Percentiles rank a stretch among this genome's conserved stretches.
phyloP scores from a whole-genome alignment of 306 rosid genomes.

The Hylodesmum podocarpum region DNA sequence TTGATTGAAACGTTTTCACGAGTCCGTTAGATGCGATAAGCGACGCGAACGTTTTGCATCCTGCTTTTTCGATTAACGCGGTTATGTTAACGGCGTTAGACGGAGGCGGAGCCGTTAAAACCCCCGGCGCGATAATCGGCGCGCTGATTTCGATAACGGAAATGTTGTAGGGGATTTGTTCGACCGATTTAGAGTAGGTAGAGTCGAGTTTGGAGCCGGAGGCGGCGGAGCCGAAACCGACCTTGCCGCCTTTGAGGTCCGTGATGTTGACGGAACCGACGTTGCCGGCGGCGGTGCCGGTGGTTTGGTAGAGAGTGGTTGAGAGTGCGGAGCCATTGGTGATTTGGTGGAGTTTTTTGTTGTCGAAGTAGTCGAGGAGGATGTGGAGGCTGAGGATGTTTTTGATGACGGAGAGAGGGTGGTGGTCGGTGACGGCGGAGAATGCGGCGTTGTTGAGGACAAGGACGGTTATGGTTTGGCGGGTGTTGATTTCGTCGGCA shows the following conservation, averaged over 20 bases:
- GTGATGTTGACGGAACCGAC: conserved; percentile 90
- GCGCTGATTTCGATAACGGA: conserved; percentile 76
- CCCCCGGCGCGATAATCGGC: conserved; percentile 74
- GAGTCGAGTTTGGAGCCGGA: conserved; percentile 92
- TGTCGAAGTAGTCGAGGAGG: conserved; percentile 84
- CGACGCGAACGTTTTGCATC: conserved; percentile 68
- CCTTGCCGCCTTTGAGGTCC: conserved; percentile 80
- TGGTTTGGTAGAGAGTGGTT: conserved; percentile 90
- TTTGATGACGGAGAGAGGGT: conserved; percentile 80
- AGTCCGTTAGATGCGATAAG: conserved; percentile 59
- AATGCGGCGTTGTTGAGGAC: conserved; percentile 63
- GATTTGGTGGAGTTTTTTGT: conserved; percentile 73
- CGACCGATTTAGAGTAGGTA: conserved; percentile 69
- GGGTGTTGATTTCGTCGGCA: conserved; percentile 88
- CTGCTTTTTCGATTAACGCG: conserved; percentile 74
- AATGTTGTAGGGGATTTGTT: conserved; percentile 78
- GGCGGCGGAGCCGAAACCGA: conserved; percentile 83
- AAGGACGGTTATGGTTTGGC: conserved; percentile 77
- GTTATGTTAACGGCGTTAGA: conserved; percentile 66
- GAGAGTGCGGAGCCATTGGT: conserved; percentile 68
- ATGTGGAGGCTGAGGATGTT: conserved; percentile 72
- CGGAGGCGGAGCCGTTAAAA: conserved; percentile 83
- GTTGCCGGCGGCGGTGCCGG: conserved; percentile 75
- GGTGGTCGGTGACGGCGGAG: conserved; percentile 54
- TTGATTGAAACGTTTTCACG: conserved; percentile 57